These are phyloP conservation scores for Fusarium sp. DNA, from an alignment of 2,329 filamentous ascomycete genomes.

Conservation along the genomic window DNA sequence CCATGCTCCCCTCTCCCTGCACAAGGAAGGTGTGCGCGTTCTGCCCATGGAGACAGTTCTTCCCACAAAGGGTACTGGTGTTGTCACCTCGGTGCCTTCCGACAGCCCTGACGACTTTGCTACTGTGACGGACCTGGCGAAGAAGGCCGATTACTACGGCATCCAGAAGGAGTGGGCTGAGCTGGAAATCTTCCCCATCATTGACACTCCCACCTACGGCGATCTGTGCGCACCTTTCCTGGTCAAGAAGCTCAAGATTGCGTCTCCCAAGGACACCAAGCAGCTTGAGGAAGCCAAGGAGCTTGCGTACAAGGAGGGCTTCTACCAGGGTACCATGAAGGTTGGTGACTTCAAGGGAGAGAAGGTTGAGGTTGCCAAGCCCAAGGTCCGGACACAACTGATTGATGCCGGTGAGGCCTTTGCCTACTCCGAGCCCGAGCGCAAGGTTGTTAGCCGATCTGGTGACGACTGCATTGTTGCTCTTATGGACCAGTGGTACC, in stretches of 20 bases:
- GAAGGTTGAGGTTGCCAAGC: conserved; percentile 87
- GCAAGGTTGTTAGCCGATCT: conserved; percentile 87
- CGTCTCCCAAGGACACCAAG: conserved; percentile 93
- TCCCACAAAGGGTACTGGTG: conserved; percentile 93
- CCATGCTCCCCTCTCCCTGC: conserved; percentile 87
- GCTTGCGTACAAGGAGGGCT: conserved; percentile 95
- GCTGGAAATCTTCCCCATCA: conserved; percentile 88
- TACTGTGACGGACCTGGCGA: conserved; percentile 86
- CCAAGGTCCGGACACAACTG: conserved; percentile 82
- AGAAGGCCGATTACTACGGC: conserved; percentile 96
- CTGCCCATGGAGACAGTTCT: conserved; percentile 96
- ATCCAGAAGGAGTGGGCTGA: conserved; percentile 98
- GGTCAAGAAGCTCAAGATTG: conserved; percentile 94
- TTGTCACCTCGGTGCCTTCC: conserved; percentile 94
- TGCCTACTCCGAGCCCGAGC: conserved; percentile 92
- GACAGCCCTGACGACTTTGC: conserved; percentile 95
- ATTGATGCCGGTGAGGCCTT: conserved; percentile 85
- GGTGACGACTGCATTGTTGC: conserved; percentile 94
- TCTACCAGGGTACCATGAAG: conserved; percentile 93
- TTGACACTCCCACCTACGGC: conserved; percentile 88
- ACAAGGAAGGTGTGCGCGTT: conserved; percentile 86
- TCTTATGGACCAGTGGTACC: conserved; percentile 96
- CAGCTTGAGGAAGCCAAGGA: conserved; percentile 94
- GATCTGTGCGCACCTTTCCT: conserved; percentile 85
- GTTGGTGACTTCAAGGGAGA: conserved; percentile 90